A percentile compares a stretch with the other conserved stretches of the same genome.
Conservation (phyloP, 768 basidiomycete genomes). For the Termitomyces sp. region DNA sequence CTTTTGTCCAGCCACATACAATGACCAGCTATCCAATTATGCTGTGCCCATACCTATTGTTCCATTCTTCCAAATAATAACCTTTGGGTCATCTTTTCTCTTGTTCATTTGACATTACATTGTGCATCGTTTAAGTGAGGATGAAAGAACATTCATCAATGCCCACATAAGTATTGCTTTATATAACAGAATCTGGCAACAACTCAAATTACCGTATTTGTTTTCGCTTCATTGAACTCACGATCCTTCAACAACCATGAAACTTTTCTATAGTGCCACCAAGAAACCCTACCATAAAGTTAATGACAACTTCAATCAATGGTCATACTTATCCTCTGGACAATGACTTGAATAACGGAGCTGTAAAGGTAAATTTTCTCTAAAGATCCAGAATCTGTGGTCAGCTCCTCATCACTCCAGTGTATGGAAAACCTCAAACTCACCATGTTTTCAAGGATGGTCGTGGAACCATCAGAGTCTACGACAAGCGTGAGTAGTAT, state of each 20-base stretch:
- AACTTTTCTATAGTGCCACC: too few species aligned
- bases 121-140: not conserved
- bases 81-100: not conserved
- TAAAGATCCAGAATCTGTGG: not conserved
- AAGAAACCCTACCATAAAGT: too few species aligned
- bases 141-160: too few species aligned
- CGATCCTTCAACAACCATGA: too few species aligned
- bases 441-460: not conserved
- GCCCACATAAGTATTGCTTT: not conserved
- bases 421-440: not conserved
- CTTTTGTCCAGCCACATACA: constrained; percentile 6
- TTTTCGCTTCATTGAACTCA: too few species aligned
- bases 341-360: not conserved
- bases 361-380: not conserved
- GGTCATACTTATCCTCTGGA: too few species aligned
- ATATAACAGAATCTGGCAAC: too few species aligned
- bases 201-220: too few species aligned
- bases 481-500: not conserved
- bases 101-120: not conserved
- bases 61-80: not conserved
- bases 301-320: too few species aligned
- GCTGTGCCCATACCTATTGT: not conserved
- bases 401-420: not conserved
- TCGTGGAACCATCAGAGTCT: not conserved
- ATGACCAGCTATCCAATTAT: too few species aligned